Percentiles rank a stretch among this genome's conserved stretches.
Evolutionary conservation across 2,329 filamentous ascomycete genomes (phyloP).

Genomic region (Hypomyces perniciosus): DNA sequence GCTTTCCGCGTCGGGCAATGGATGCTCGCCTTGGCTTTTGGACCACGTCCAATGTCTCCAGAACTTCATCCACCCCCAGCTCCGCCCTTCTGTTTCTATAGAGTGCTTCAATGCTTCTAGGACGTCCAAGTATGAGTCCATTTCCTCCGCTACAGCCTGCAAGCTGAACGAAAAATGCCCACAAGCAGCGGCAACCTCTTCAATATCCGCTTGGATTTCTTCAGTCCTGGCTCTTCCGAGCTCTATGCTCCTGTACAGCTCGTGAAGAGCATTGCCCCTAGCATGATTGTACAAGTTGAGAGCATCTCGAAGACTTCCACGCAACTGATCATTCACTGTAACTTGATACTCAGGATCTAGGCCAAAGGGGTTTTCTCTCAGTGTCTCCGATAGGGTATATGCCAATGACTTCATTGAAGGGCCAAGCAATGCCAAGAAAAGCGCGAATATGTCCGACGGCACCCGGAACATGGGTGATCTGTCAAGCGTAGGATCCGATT

Average conservation of each 20-base stretch:
- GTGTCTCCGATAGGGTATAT: conserved; percentile 80
- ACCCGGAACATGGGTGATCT: conserved; percentile 42
- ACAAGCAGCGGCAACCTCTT: conserved; percentile 96
- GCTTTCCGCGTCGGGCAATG: conserved; percentile 35
- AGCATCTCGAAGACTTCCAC: conserved; percentile 73
- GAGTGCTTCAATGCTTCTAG: conserved; percentile 77
- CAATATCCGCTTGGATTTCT: conserved; percentile 83
- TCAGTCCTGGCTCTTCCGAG: conserved; percentile 62
- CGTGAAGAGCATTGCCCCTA: conserved; percentile 66
- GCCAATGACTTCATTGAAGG: conserved; percentile 96
- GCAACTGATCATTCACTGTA: conserved; percentile 71
- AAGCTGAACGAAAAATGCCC: conserved; percentile 94
- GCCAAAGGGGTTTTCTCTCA: conserved; percentile 81
- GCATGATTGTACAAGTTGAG: conserved; percentile 72
- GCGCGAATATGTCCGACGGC: conserved; percentile 80
- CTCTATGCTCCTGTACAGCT: conserved; percentile 76
- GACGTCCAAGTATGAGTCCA: conserved; percentile 74
- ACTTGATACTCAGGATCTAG: conserved; percentile 62
- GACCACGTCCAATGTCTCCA: conserved; percentile 45
- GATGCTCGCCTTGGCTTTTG: conserved; percentile 2
- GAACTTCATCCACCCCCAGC: conserved; percentile 80
- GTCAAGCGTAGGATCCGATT: conserved; percentile 26
- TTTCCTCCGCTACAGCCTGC: conserved; percentile 84
- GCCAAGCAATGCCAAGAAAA: conserved; percentile 83
- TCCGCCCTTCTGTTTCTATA: conserved; percentile 54